These are phyloP conservation scores for Xylariaceae sp. DNA, from an alignment of 2,329 filamentous ascomycete genomes.

Conservation along the genomic window DNA sequence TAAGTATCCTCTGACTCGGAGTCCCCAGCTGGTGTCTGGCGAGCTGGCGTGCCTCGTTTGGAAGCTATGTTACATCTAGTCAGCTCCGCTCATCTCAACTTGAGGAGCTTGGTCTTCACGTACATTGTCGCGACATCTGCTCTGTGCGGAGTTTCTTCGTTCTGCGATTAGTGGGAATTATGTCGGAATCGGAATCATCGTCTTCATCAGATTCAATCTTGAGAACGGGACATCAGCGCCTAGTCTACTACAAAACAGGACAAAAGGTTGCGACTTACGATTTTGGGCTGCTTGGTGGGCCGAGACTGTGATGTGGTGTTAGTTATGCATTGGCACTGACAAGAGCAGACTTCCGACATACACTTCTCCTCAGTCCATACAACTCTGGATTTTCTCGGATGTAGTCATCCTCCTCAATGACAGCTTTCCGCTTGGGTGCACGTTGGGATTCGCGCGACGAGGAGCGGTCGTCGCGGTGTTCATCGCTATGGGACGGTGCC, in stretches of 20 bases:
- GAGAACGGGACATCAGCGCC: constrained; percentile 8
- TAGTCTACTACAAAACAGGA: background rate
- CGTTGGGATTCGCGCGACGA: constrained; percentile 68
- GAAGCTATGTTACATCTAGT: constrained; percentile 43
- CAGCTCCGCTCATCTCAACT: constrained; percentile 9
- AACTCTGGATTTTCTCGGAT: constrained; percentile 91
- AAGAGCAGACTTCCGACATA: constrained; percentile 43
- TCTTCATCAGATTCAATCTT: constrained; percentile 47
- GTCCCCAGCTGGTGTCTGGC: constrained; percentile 52
- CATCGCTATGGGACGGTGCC: constrained; percentile 45
- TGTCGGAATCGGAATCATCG: constrained; percentile 71
- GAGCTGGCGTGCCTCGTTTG: constrained; percentile 54
- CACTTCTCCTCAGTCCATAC: constrained; percentile 90
- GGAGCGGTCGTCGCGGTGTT: constrained; percentile 52
- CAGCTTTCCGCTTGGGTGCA: constrained; percentile 68
- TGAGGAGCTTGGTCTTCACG: constrained; percentile 25
- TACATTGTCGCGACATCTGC: constrained; percentile 58
- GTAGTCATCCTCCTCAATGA: constrained; percentile 70
- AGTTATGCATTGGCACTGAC: constrained; percentile 24
- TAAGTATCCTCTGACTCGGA: constrained; percentile 71
- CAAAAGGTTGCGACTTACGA: constrained; percentile 41
- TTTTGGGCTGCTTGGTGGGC: constrained; percentile 53
- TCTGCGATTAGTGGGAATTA: constrained; percentile 53
- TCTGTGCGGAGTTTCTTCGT: constrained; percentile 67
- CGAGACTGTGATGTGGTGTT: constrained; percentile 44